A percentile compares a stretch with the other conserved stretches of the same genome.
Conservation (phyloP, 2,329 filamentous ascomycete genomes). For the Ramularia endophylla region DNA sequence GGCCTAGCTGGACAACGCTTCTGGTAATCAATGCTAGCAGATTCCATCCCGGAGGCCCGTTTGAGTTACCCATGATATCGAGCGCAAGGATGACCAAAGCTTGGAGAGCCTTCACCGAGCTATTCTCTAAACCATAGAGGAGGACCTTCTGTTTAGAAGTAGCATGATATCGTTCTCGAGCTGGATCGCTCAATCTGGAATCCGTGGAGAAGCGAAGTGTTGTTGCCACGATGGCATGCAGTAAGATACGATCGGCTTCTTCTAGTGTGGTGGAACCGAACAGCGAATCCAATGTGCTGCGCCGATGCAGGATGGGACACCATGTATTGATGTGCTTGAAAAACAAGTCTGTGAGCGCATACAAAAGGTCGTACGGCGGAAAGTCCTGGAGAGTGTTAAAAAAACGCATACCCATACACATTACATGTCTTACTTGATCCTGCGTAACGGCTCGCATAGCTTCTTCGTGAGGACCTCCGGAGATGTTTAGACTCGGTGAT, state of each 20-base stretch:
- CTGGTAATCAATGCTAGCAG: conserved; percentile 82
- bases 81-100: conserved; percentile 81
- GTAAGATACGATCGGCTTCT: conserved; percentile 72
- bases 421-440: conserved; percentile 5
- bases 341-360: conserved; percentile 55
- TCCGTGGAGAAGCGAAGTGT: conserved; percentile 81
- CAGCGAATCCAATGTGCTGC: conserved; percentile 69
- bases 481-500: conserved; percentile 53
- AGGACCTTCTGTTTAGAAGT: conserved; percentile 80
- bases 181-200: conserved; percentile 64
- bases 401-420: conserved; percentile 32
- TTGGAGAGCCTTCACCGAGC: conserved; percentile 80
- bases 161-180: conserved; percentile 68
- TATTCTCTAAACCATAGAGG: conserved; percentile 82
- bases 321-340: conserved; percentile 61
- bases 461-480: conserved; percentile 16
- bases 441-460: conserved; percentile 1
- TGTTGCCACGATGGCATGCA: conserved; percentile 85
- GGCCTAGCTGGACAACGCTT: conserved; percentile 78
- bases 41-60: conserved; percentile 89
- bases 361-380: conserved; percentile 55
- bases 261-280: conserved; percentile 73
- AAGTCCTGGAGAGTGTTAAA: conserved; percentile 35
- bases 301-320: conserved; percentile 85
- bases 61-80: conserved; percentile 78